phyloP scores from a whole-genome alignment of 768 basidiomycete genomes.

The Leccinellum luteum region DNA sequence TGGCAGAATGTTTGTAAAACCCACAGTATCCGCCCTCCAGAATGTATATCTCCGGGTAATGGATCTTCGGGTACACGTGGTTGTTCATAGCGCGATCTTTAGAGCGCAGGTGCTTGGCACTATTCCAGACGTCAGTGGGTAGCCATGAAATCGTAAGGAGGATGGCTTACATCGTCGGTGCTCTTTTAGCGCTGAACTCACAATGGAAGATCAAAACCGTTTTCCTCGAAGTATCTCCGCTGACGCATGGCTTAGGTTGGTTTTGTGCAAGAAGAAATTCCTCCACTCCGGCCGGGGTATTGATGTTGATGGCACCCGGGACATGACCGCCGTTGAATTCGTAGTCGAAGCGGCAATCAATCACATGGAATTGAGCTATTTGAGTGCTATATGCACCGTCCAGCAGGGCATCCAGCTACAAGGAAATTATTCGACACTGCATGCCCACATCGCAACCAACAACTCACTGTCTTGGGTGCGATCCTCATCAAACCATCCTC shows the following conservation, averaged over 20 bases:
- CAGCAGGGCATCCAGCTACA: conserved; percentile 73
- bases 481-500: conserved; percentile 97
- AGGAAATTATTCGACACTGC: conserved; percentile 2
- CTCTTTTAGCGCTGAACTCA: conserved; percentile 94
- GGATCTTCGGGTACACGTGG: conserved; percentile 85
- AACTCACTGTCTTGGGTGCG: conserved; percentile 68
- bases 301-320: conserved; percentile 88
- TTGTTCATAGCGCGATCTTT: conserved; percentile 89
- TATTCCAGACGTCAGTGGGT: conserved; percentile 30
- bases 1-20: conserved; percentile 69
- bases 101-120: conserved; percentile 90
- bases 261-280: conserved; percentile 67
- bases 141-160: neutral
- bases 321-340: conserved; percentile 95
- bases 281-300: conserved; percentile 75
- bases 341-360: conserved; percentile 98
- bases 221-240: conserved; percentile 72
- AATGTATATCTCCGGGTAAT: conserved; percentile 96
- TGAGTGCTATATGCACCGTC: conserved; percentile 66
- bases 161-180: conserved; percentile 84
- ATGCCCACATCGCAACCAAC: neutral
- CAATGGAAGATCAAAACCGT: conserved; percentile 95
- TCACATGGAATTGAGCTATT: conserved; percentile 71
- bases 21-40: conserved; percentile 94
- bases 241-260: conserved; percentile 66